Evolutionary conservation across 768 basidiomycete genomes (phyloP), one percentile per base, ranked within the genome.

Genomic region (Leccinum boreale): DNA sequence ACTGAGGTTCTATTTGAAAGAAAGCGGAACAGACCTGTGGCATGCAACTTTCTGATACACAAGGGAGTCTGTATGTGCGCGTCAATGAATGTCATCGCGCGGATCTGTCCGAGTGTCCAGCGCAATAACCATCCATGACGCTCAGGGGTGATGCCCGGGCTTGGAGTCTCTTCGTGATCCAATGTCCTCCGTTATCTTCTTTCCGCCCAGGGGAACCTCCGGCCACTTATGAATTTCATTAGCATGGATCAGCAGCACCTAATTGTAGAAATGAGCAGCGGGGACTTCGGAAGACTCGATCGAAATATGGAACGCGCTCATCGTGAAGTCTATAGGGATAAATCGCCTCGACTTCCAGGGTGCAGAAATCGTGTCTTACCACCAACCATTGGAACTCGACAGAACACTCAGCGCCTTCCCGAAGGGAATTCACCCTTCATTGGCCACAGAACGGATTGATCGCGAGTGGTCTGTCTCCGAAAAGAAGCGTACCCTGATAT

Each of bases 241-340:
- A 36, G 33, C 31, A 26, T 49, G 23, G 29, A 51, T 52, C 50
- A 24, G 47, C 51, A 48, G 7, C 39, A 31, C 47, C 24, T 39
- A 19, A 67, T 65, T 15, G 73, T 57, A 50, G 69, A 62, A 33
- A 55, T 55, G 52, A 44, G 42, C 42, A 44, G 42, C 72, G 72
- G 39, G 69, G 73, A 55, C 73, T 74, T 46, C 79, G 80, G 65
- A 79, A 77, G 55, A 75, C 75, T 60, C 71, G 77, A 65, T 82
- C 80, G 46, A 79, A 73, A 46, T 74, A 75, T 57, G 77, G 76
- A 55, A 60, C 56, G 46, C 7, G 49, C 55, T 62, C 42, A 5
- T 44, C 19, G 19, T 19, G 42, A 44, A 69, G 59, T 65, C 70
- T 67, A 53, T 23, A 54, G n/a, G 54, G 49, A 56, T 61, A 60